Evolutionary conservation across 2,329 filamentous ascomycete genomes (phyloP).

Genomic region (Macrophomina tecta): DNA sequence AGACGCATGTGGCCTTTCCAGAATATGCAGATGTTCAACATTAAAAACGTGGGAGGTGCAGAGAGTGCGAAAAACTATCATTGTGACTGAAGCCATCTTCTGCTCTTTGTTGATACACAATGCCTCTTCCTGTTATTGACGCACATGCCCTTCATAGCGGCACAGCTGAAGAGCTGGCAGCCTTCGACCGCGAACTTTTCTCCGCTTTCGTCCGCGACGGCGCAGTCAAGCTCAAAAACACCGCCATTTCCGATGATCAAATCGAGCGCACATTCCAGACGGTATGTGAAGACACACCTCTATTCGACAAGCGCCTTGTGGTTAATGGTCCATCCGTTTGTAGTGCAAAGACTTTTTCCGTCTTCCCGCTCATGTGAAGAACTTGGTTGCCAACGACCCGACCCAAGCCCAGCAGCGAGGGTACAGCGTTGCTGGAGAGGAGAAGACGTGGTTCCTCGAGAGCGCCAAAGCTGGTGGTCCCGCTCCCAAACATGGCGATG

Average conservation of each 20-base stretch:
- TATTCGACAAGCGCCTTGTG: neutral
- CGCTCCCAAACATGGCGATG: neutral
- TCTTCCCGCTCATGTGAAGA: neutral
- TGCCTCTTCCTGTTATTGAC: neutral
- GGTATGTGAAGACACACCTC: neutral
- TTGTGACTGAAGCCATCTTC: too few relatives aligned
- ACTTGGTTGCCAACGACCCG: neutral
- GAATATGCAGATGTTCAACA: too few relatives aligned
- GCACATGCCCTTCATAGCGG: neutral
- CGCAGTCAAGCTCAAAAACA: neutral
- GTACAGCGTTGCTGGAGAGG: neutral
- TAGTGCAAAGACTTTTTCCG: neutral
- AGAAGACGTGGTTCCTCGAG: neutral
- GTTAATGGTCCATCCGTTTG: neutral
- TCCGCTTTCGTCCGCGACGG: neutral
- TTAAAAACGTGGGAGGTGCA: neutral
- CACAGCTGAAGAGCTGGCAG: neutral
- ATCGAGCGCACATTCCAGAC: neutral
- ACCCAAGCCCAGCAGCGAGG: neutral
- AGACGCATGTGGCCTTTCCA: too few relatives aligned
- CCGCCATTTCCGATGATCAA: neutral
- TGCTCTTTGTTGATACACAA: neutral
- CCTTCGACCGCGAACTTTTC: neutral
- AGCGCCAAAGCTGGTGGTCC: neutral
- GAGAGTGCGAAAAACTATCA: neutral